Base-by-base conservation (phyloP, 1,139 yeast species). In the Yamadazyma aaseri region DNA sequence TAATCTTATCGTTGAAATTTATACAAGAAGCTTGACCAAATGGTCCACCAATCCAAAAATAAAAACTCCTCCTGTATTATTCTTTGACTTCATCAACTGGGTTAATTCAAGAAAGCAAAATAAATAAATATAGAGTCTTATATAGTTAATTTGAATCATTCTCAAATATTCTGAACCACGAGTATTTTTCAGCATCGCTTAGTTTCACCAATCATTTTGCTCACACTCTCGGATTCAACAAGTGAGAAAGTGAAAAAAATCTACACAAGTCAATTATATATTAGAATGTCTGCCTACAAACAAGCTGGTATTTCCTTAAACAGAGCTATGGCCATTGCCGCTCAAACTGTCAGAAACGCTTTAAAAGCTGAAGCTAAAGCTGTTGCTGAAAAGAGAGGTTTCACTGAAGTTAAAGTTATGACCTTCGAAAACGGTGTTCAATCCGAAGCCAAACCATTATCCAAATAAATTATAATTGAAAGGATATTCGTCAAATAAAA, bases 321-420 rank as follows among this genome's bases (percentile, higher is more conserved):
- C 85, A 86, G 82, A 65, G 92, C 92, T 67, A 74, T 90, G 65
- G 79, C 96, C 51, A 77, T 92, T 58, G 86, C 96, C 53, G 96
- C 97, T 60, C 81, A 80, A 62, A 78, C 95, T 45, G 77, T 87
- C 56, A 89, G 97, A 73, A 73, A 76, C 53, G 83, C 97, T 36
- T 79, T 92, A 62, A 92, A 92, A 76, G 82, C 90, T 50, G 96
- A 90, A 55, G 64, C 79, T 62, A 86, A 85, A 63, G 82, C 78
- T 45, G 76, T 72, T 48, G 86, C 82, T 50, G 86, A 83, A 54
- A 74, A 76, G 65, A 86, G 95, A 73, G 84, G 83, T 49, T 44
- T 64, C 51, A 63, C 84, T 48, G 98, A 92, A 56, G 87, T 81
- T 54, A 81, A 78, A 64, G 84, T 74, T 47, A 78, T 85, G 63